phyloP scores from a whole-genome alignment of 75 land plant genomes.

The Pinus albicaulis region DNA sequence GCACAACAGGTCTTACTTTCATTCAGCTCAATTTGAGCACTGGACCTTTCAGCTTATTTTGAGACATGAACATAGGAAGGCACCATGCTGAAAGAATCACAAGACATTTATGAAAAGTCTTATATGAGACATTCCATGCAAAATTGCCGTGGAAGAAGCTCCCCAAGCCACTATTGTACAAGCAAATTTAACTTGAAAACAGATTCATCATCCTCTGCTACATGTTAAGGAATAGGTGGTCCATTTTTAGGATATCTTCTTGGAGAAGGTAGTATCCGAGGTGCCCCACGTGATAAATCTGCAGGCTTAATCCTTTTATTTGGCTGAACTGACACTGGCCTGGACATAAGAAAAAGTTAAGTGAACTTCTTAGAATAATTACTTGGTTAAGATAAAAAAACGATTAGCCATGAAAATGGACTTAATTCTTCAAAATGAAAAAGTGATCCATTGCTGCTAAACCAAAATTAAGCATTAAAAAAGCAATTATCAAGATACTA shows the following conservation, averaged over 20 bases:
- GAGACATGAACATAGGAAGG: not conserved
- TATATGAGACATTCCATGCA: not conserved
- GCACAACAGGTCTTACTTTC: not conserved
- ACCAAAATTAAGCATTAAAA: too few relatives aligned
- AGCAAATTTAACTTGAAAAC: not conserved
- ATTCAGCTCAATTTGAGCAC: slow-evolving; percentile 2
- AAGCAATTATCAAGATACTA: too few relatives aligned
- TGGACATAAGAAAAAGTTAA: slow-evolving; percentile 3
- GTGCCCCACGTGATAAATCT: not conserved
- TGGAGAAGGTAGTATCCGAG: slow-evolving; percentile 7
- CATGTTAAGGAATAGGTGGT: slow-evolving; percentile 2
- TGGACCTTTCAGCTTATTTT: not conserved
- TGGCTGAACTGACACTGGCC: not conserved
- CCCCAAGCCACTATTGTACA: slow-evolving; percentile 4
- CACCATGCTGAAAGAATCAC: slow-evolving; percentile 1
- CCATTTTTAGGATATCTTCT: slow-evolving; percentile 7
- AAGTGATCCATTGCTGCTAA: too few relatives aligned
- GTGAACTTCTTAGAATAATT: not conserved
- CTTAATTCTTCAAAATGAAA: too few relatives aligned
- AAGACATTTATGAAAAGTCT: not conserved
- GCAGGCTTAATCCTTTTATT: slow-evolving; percentile 4
- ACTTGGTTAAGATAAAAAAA: not conserved
- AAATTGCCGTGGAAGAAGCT: slow-evolving; percentile 11
- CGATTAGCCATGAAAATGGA: not conserved
- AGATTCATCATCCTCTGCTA: not conserved